Evolutionary conservation across 2,329 filamentous ascomycete genomes (phyloP).

Genomic region (Sporothrix variecibatus): DNA sequence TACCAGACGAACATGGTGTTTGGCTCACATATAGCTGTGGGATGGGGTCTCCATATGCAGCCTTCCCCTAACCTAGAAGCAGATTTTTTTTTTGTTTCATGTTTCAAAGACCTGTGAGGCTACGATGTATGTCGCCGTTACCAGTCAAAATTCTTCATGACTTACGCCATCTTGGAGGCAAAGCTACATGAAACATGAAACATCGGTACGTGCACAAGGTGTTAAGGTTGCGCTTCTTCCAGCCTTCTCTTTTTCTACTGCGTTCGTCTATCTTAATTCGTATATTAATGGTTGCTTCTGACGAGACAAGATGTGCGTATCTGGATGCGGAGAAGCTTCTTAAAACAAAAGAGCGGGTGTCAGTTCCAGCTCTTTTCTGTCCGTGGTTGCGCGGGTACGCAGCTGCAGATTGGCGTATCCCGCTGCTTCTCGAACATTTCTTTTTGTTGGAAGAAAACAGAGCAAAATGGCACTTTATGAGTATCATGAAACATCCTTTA

Average conservation of each 20-base stretch:
- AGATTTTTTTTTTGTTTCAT: neutral
- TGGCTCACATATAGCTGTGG: neutral
- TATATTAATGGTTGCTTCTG: neutral
- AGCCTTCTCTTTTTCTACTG: neutral
- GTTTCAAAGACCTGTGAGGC: neutral
- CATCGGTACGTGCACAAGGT: neutral
- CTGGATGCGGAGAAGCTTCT: neutral
- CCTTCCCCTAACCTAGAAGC: neutral
- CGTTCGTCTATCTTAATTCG: neutral
- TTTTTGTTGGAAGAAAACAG: neutral
- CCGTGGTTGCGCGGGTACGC: neutral
- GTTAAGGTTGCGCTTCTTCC: neutral
- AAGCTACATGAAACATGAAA: neutral
- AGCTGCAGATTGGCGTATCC: neutral
- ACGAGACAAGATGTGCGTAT: neutral
- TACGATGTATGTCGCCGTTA: neutral
- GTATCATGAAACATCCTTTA: too few species aligned
- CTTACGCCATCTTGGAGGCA: neutral
- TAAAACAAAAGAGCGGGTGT: neutral
- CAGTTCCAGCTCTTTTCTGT: neutral
- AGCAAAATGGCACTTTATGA: too few species aligned
- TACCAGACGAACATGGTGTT: neutral
- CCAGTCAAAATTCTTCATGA: neutral
- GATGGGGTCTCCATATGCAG: neutral
- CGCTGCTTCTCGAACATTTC: neutral